phyloP scores from a whole-genome alignment of 495 filamentous ascomycete species.

The Pyrenula aspistea region DNA sequence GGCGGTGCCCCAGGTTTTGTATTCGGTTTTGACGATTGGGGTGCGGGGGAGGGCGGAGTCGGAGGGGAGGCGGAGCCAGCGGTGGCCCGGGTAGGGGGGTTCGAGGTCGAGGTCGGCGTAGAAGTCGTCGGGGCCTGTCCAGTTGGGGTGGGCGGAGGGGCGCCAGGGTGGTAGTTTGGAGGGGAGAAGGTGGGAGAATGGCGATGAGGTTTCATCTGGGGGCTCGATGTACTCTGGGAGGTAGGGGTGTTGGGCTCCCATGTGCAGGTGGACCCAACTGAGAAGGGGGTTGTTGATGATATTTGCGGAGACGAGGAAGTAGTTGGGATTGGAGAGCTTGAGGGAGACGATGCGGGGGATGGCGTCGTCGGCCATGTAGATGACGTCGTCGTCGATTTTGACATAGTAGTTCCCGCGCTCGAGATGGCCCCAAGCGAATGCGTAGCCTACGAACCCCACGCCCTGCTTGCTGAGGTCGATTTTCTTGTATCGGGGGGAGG shows the following conservation, averaged over 20 bases:
- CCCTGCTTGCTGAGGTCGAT: constrained; percentile 6
- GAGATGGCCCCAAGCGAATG: constrained; percentile 7
- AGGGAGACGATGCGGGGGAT: constrained; percentile 31
- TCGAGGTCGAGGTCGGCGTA: constrained; percentile 10
- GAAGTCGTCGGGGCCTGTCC: constrained; percentile 8
- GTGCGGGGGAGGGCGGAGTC: constrained; percentile 22
- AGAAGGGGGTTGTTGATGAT: constrained; percentile 32
- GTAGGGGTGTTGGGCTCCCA: constrained; percentile 32
- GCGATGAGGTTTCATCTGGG: constrained; percentile 13
- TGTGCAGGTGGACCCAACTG: constrained; percentile 30
- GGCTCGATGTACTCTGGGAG: constrained; percentile 20
- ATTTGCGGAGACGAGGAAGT: constrained; percentile 31
- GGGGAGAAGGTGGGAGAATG: constrained; percentile 1
- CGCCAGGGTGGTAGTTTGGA: constrained; percentile 7
- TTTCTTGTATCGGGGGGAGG: constrained; percentile 8
- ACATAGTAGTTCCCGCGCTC: constrained; percentile 30
- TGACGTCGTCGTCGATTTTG: constrained; percentile 39
- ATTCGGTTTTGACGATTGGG: constrained; percentile 18
- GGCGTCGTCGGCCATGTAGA: constrained; percentile 33
- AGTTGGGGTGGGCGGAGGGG: constrained; percentile 13
- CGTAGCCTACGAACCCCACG: constrained; percentile 17
- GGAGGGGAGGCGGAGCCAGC: constrained; percentile 28
- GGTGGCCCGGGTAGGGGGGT: constrained; percentile 20
- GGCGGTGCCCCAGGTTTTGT: constrained; percentile 14
- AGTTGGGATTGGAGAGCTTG: constrained; percentile 27